Conservation (phyloP, 371 early-diverging fungal species). For the Actinomortierella ambigua region DNA sequence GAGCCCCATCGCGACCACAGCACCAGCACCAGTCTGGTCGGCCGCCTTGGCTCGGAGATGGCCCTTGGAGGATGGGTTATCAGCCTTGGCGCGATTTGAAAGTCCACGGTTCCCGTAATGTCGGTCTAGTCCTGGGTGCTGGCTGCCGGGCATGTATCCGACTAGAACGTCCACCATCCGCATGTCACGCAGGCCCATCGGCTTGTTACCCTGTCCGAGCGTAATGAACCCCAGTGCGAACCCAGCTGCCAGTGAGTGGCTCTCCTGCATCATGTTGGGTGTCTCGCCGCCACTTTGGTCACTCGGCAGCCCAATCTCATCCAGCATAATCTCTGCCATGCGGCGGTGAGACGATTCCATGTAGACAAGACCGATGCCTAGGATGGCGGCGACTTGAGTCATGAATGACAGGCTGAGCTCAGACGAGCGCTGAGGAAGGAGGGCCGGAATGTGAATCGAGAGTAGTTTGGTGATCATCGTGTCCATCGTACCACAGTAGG, state of each 20-base stretch:
- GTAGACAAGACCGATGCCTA: conserved; percentile 80
- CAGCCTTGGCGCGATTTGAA: background rate
- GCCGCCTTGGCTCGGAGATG: conserved; percentile 34
- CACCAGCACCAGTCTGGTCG: conserved; percentile 69
- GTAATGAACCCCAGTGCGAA: conserved; percentile 83
- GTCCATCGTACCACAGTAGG: conserved; percentile 73
- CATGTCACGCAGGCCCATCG: conserved; percentile 60
- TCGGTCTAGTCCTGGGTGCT: background rate
- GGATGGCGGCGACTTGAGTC: conserved; percentile 65
- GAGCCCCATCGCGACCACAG: conserved; percentile 83
- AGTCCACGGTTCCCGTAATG: conserved; percentile 14
- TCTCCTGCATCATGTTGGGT: conserved; percentile 47
- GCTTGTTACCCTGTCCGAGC: conserved; percentile 69
- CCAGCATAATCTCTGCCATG: conserved; percentile 72
- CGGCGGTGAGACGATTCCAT: conserved; percentile 67
- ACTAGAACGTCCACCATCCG: conserved; percentile 62
- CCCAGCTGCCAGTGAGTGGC: conserved; percentile 76
- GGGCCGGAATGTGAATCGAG: conserved; percentile 73
- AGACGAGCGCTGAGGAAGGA: conserved; percentile 53
- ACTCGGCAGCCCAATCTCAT: conserved; percentile 62
- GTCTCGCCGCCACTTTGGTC: conserved; percentile 18
- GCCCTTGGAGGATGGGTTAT: background rate
- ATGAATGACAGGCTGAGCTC: conserved; percentile 62
- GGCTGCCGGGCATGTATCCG: conserved; percentile 50
- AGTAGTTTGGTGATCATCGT: conserved; percentile 66